Conservation (phyloP, 1,139 yeast genomes). For the Sporopachydermia cereana region DNA sequence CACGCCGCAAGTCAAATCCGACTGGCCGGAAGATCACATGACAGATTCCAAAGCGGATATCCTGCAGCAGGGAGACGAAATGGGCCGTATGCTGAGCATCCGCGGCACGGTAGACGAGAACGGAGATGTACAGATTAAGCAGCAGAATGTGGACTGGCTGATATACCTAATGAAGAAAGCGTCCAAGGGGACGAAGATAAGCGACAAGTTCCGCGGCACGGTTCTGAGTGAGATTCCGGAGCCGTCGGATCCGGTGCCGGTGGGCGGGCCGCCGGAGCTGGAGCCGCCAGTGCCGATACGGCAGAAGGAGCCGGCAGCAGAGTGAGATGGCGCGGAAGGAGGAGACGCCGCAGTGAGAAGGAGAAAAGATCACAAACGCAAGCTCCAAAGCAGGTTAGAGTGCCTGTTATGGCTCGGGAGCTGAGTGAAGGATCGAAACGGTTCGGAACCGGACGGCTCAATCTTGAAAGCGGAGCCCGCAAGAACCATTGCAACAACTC, state of each 20-base stretch:
- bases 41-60: not conserved
- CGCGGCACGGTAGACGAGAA: conserved; percentile 5
- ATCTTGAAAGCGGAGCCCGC: no score
- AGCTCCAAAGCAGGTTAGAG: no score
- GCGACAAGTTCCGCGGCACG: conserved; percentile 14
- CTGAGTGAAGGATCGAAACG: no score
- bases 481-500: no score
- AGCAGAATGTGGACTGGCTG: conserved; percentile 18
- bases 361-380: no score
- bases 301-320: not conserved
- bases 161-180: conserved; percentile 18
- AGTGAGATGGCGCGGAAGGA: no score
- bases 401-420: no score
- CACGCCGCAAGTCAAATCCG: conserved; percentile 5
- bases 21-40: conserved; percentile 5
- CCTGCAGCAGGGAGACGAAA: not conserved
- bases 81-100: not conserved
- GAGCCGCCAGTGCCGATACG: not conserved
- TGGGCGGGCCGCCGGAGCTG: not conserved
- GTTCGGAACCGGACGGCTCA: no score
- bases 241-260: not conserved
- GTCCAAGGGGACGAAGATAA: conserved; percentile 13
- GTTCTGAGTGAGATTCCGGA: conserved; percentile 10
- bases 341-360: no score
- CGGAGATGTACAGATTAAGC: conserved; percentile 12